Evolutionary conservation across 805 yeast species (phyloP).

Genomic region (Candida tammaniensis): DNA sequence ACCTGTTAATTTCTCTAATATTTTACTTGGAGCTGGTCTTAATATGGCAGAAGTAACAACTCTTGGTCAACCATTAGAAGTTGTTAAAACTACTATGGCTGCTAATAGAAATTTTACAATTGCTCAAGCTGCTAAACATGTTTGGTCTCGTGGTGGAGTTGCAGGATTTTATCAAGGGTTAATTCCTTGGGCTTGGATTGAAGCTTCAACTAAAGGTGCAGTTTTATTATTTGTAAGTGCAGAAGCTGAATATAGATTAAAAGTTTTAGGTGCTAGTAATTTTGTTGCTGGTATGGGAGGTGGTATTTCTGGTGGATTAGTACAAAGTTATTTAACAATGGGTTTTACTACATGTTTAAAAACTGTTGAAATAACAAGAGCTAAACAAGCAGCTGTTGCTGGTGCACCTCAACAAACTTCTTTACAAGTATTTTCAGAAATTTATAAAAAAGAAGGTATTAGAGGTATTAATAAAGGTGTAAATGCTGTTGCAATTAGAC

Average conservation of each 20-base stretch:
- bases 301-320: slow-evolving; percentile 94
- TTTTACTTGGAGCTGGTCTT: slow-evolving; percentile 88
- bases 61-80: slow-evolving; percentile 96
- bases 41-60: slow-evolving; percentile 92
- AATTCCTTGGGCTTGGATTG: slow-evolving; percentile 99
- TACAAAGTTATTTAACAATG: slow-evolving; percentile 94
- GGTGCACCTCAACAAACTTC: slow-evolving; percentile 71
- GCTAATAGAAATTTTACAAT: slow-evolving; percentile 80
- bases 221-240: slow-evolving; percentile 88
- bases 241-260: slow-evolving; percentile 82
- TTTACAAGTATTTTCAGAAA: slow-evolving; percentile 82
- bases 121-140: slow-evolving; percentile 63
- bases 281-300: slow-evolving; percentile 91
- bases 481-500: slow-evolving; percentile 98
- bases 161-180: slow-evolving; percentile 94
- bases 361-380: slow-evolving; percentile 94
- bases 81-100: slow-evolving; percentile 96
- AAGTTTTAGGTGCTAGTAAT: slow-evolving; percentile 55
- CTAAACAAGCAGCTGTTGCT: slow-evolving; percentile 64
- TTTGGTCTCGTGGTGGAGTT: slow-evolving; percentile 93
- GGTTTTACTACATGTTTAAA: slow-evolving; percentile 99
- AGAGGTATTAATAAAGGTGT: slow-evolving; percentile 97
- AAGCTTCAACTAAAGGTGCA: slow-evolving; percentile 98
- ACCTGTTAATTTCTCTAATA: slow-evolving; percentile 84
- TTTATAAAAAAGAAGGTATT: slow-evolving; percentile 82